Base-by-base conservation (phyloP, 768 basidiomycete species). In the Trichaptum fuscoviolaceum region DNA sequence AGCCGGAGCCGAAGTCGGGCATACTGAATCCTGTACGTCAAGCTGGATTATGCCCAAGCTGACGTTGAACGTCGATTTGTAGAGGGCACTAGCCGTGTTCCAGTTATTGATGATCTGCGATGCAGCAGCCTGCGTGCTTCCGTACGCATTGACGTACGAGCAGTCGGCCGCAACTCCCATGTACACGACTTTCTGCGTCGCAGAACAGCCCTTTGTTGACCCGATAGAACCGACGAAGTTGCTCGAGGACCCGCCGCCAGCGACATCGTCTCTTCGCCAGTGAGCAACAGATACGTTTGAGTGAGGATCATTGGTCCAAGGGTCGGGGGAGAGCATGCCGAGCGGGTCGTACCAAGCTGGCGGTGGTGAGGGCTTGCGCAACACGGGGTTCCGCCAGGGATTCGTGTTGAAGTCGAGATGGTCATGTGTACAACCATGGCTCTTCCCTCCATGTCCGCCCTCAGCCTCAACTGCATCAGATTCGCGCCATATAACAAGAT, bases 81-180 rank as follows among this genome's bases (percentile, higher is more conserved):
- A 91, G n/a, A 89, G 76, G 3, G 82, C 78, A 71, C 86, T 89
- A 58, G 88, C 89, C n/a, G 85, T 84, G 74, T 95, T 95, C 87
- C 89, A 93, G 69, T 87, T 84, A 62, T 79, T 92, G 65, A 96
- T 74, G 65, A 95, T 92, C 70, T 90, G 87, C 30, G 78, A 82
- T 9, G 90, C 87, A 5, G 93, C 92, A 66, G 87, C 87, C 35
- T 84, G 79, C 69, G 83, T 79, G 1, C 83, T 82, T 34, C 86
- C 88, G 71, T 91, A 91, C 67, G 81, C 81, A 34, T 77, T 70
- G 12, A 88, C 86, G 73, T 94, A 95, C 68, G 83, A 85, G 77
- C 94, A 95, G 74, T 95, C 94, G 6, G 93, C 89, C 0, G 93
- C 93, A 65, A 94, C 90, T 26, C 94, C 94, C 86, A 95, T 88